Percentiles rank a stretch among this genome's conserved stretches.
Evolutionary conservation across 1,284 basidiomycete species (phyloP).

Genomic region (Trichosporon sp.): DNA sequence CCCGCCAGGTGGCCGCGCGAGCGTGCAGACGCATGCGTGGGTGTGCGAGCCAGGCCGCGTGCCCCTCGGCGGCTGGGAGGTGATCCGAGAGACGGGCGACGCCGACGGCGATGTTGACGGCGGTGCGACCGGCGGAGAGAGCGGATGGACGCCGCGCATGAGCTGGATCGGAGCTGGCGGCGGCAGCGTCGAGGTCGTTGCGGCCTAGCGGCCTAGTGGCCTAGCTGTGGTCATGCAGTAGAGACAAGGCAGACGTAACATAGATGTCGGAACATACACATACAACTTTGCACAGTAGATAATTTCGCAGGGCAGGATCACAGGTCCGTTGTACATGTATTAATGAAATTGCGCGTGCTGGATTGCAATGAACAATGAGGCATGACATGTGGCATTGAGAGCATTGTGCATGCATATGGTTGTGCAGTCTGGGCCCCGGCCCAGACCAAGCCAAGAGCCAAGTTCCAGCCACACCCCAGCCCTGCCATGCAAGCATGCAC

Average conservation of each 20-base stretch:
- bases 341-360: neutral
- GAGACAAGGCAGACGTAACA: neutral
- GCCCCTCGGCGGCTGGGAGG: constrained; percentile 31
- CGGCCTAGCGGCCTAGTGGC: no score
- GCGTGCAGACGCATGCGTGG: constrained; percentile 23
- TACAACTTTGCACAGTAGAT: neutral
- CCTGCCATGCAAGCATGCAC: neutral
- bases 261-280: neutral
- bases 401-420: neutral
- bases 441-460: neutral
- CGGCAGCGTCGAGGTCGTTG: constrained; percentile 6
- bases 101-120: neutral
- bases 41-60: constrained; percentile 25
- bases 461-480: neutral
- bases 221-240: no score
- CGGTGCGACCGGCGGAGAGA: no score
- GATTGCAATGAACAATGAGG: neutral
- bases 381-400: neutral
- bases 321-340: neutral
- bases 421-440: no score
- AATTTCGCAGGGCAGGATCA: neutral
- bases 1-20: constrained; percentile 8
- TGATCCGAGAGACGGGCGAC: constrained; percentile 14
- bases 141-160: constrained; percentile 1
- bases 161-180: neutral